Evolutionary conservation across 345 rosid genomes (phyloP), one percentile per base, ranked within the genome.

Genomic region (Salix viminalis): DNA sequence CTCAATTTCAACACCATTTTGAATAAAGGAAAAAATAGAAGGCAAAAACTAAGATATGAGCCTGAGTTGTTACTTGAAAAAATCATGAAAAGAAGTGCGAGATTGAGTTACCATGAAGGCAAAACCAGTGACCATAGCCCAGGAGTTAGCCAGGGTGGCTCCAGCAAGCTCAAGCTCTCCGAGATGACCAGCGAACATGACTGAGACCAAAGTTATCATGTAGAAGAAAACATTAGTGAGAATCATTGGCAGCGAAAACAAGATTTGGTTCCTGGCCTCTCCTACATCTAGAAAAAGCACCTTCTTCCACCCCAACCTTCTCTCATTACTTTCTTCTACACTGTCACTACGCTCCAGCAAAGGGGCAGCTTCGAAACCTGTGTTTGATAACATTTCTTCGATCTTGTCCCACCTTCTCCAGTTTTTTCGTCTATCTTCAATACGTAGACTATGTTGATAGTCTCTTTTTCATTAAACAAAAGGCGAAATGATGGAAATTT

Each of bases 81-180:
- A 42, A 42, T 42, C 14, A 42, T 9, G 7, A 24, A 5, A 46
- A 8, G 2, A 28, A 44, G 67, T 12, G 15, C 2, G 14, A 26
- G 18, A 16, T 5, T 5, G n/a, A n/a, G 30, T 58, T 85, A 94
- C 98, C 94, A 90, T 82, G 84, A 91, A 89, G 74, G 92, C 93
- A 58, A 90, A 82, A 69, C 98, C 97, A 32, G 94, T 88, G 85
- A 89, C 92, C 24, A 81, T 80, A 81, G 94, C 90, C 98, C 96
- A 94, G 4, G 94, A 90, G 81, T 91, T 92, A 82, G 92, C 97
- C 21, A 94, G 92, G 50, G 98, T 92, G 77, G 98, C 90, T 19
- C 92, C 92, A 42, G 98, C 96, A 2, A 94, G 96, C 69, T 92
- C 83, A 30, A 85, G 90, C 61, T 88, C 73, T 21, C 97, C 96